These are phyloP conservation scores for Serpula lacrymans DNA, from an alignment of 768 basidiomycete genomes.

Conservation along the genomic window DNA sequence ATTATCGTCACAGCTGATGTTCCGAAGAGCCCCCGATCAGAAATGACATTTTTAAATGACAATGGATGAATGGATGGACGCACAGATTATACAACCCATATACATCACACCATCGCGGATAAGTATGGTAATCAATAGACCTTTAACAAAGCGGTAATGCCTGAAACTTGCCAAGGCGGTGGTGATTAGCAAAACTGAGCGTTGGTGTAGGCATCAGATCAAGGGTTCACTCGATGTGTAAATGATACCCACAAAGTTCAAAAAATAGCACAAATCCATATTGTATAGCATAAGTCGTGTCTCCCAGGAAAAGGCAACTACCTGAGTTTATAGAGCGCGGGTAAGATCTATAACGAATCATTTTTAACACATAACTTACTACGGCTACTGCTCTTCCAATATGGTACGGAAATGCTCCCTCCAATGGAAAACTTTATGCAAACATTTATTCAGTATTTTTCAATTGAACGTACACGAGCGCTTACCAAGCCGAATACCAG, in stretches of 20 bases:
- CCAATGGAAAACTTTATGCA: constrained; percentile 22
- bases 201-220: neutral
- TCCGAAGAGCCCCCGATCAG: neutral
- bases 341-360: no score
- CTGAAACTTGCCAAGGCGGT: neutral
- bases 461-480: no score
- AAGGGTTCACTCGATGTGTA: no score
- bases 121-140: neutral
- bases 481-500: constrained; percentile 12
- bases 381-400: no score
- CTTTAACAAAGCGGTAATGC: neutral
- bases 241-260: no score
- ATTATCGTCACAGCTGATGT: neutral
- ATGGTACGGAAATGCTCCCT: no score
- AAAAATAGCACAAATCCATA: no score
- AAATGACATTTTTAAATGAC: neutral
- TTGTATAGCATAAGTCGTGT: no score
- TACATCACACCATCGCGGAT: neutral
- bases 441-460: constrained; percentile 17
- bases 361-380: no score
- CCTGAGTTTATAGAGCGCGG: no score
- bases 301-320: no score
- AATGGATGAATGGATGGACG: no score
- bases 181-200: neutral
- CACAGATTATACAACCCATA: neutral